Evolutionary conservation across 2,329 filamentous ascomycete species (phyloP).

Genomic region (Penicillium sp.): DNA sequence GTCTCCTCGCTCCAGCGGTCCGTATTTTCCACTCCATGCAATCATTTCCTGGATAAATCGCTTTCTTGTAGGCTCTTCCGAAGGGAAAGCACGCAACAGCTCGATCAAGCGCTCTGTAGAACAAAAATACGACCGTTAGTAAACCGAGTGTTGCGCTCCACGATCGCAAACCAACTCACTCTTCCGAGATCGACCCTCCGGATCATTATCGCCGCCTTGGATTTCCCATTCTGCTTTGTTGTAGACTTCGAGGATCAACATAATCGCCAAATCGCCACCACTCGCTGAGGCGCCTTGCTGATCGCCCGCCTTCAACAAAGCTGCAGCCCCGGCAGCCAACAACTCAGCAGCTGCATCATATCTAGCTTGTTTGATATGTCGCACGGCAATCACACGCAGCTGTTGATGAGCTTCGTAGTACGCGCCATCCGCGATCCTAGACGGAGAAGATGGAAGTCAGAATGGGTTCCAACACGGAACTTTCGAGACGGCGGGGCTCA

Average conservation of each 20-base stretch:
- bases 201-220: slow-evolving; percentile 51
- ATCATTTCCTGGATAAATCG: slow-evolving; percentile 84
- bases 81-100: slow-evolving; percentile 71
- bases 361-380: slow-evolving; percentile 83
- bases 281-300: slow-evolving; percentile 90
- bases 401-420: slow-evolving; percentile 99
- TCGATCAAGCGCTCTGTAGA: slow-evolving; percentile 59
- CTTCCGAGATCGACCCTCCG: slow-evolving; percentile 60
- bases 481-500: slow-evolving; percentile 33
- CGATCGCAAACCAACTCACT: slow-evolving; percentile 22
- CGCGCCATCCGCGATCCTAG: slow-evolving; percentile 78
- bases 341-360: slow-evolving; percentile 82
- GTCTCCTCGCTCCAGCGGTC: slow-evolving; percentile 84
- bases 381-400: slow-evolving; percentile 86
- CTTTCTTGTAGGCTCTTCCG: slow-evolving; percentile 84
- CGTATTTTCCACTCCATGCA: slow-evolving; percentile 77
- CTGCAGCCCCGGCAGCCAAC: slow-evolving; percentile 73
- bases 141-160: background rate
- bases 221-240: slow-evolving; percentile 71
- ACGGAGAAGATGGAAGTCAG: slow-evolving; percentile 15
- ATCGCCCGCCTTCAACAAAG: slow-evolving; percentile 56
- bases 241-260: slow-evolving; percentile 86
- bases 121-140: background rate
- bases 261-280: slow-evolving; percentile 79
- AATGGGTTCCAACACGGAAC: slow-evolving; percentile 1